Evolutionary conservation across 345 rosid species (phyloP), one percentile per base, ranked within the genome.

Genomic region (Capsella bursapastoris): DNA sequence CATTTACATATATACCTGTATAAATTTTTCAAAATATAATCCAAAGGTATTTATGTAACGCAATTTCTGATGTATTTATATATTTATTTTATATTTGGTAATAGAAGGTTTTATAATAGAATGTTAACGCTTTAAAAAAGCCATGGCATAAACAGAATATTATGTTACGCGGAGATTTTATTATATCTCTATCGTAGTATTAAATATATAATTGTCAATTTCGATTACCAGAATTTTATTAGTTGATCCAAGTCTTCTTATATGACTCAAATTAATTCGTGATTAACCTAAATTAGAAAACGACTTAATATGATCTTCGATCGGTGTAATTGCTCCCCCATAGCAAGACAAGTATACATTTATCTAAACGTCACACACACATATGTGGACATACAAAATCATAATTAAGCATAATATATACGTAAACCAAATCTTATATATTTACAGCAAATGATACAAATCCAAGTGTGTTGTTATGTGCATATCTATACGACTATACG

Each of bases 261-360:
- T 51, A 57, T 41, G 16, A 34, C 74, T 68, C 41, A 32, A 14
- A 31, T 53, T 61, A 53, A 45, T 51, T 68, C 7, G 12, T 68
- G 68, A 60, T 16, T 9, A 57, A 48, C 38, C 16, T 22, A 22
- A 60, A 61, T 44, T 70, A 62, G 79, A 62, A 69, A 62, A 68
- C 65, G 79, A 76, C 70, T 49, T 52, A 22, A 51, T 45, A 37
- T 8, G 7, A 47, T 47, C 56, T 76, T 76, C 57, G 12, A 37
- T 53, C 57, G 15, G 44, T 53, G 59, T 63, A 76, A 70, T 76
- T 76, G 60, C 66, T 70, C 75, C 80, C 79, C 47, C 61, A 37
- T 76, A 53, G 31, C 58, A 62, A 62, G 74, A 76, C 80, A 70
- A 47, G 10, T 69, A 50, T 31, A 34, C 50, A 35, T 70, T 32